Evolutionary conservation across 1,284 basidiomycete genomes (phyloP), one percentile per base, ranked within the genome.

Genomic region (Pseudozyma pruni): DNA sequence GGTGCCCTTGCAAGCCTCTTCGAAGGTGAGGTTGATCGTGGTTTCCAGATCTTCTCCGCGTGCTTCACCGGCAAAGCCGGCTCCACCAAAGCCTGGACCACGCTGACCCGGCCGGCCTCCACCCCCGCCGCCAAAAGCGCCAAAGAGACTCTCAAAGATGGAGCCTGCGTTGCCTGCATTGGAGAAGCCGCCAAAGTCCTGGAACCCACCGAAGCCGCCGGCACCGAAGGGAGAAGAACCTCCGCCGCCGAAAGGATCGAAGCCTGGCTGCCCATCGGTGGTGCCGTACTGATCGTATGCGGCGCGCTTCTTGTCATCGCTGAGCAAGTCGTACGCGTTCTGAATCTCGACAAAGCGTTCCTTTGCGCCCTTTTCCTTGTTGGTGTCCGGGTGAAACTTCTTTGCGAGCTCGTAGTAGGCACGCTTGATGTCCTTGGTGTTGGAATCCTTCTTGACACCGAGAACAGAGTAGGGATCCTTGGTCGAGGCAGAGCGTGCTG

Each of bases 301-400:
- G 20, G 90, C 87, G 58, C 93, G 89, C 83, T 97, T 98, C 85
- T 91, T 91, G 22, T 94, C 91, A 78, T 98, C 96, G 83, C 94
- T 75, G 37, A 62, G 68, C 76, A 96, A 92, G 83, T 98, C 96
- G 85, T 98, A 99, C 10, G 96, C 96, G 74, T 89, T 88, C 83
- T 98, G 96, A 59, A 99, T 97, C 83, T 98, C 94, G 29, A 95
- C 88, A 83, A 98, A 99, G 81, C 92, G 92, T 68, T 93, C 92
- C 78, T 93, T 91, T 0, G 95, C 93, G 44, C 87, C 87, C 76
- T 91, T 90, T 82, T 97, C 94, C 61, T 94, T 92, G 84, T 94
- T 97, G 19, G 94, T 94, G 81, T 99, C 96, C 0, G 96, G 96
- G 84, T 99, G 96, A 81, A 90, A 97, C 86, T 98, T 96, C 66